Percentiles rank a stretch among this genome's conserved stretches.
Evolutionary conservation across 371 early-diverging fungal species (phyloP).

Genomic region (Mucor lusitanicus): DNA sequence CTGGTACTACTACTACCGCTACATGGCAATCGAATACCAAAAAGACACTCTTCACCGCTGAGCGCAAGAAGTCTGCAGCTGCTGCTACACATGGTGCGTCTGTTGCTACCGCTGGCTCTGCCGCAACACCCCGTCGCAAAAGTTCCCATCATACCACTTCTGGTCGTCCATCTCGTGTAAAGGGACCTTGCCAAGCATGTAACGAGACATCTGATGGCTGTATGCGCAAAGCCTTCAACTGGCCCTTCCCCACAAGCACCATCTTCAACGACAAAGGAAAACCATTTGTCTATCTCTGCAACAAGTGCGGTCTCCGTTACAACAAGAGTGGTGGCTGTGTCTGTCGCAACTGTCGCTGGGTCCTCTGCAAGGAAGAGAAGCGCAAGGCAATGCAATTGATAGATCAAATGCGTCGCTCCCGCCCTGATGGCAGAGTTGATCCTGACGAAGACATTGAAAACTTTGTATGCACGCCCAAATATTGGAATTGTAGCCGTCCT

Average conservation of each 20-base stretch:
- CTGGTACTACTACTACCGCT: background rate
- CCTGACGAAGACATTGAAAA: constrained; percentile 44
- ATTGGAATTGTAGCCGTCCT: constrained; percentile 48
- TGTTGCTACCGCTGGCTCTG: background rate
- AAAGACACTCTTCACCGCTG: background rate
- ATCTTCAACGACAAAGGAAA: constrained; percentile 46
- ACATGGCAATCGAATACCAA: background rate
- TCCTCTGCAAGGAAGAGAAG: constrained; percentile 55
- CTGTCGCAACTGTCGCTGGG: constrained; percentile 52
- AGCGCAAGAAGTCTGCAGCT: background rate
- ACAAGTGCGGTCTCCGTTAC: constrained; percentile 54
- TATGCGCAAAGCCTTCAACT: constrained; percentile 56
- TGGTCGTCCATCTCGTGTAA: constrained; percentile 43
- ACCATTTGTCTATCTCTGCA: constrained; percentile 52
- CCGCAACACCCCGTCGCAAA: constrained; percentile 1
- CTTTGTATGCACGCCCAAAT: constrained; percentile 51
- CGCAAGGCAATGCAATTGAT: constrained; percentile 47
- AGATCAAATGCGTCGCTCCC: constrained; percentile 39
- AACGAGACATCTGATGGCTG: constrained; percentile 49
- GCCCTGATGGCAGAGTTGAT: constrained; percentile 37
- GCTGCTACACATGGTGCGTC: background rate
- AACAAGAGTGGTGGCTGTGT: constrained; percentile 54
- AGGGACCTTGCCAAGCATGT: constrained; percentile 54
- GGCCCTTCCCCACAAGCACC: constrained; percentile 46
- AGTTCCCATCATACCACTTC: constrained; percentile 14